Base-by-base conservation (phyloP, 2,329 filamentous ascomycete species). In the Ophiostoma tasmaniense region DNA sequence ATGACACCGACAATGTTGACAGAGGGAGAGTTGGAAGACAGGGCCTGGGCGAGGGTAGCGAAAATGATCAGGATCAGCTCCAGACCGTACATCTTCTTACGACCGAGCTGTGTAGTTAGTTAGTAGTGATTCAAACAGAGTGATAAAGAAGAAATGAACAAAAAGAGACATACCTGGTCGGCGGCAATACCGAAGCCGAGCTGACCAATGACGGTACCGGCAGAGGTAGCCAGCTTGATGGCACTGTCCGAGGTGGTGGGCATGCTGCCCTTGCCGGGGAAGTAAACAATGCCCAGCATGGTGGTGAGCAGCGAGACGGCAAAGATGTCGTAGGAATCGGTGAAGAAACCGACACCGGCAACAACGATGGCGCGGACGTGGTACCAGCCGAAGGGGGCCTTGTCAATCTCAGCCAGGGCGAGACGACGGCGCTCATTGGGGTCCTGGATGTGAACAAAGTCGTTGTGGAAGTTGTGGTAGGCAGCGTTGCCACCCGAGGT, bases 261-360 rank as follows among this genome's bases (percentile, higher is more conserved):
- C 75, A 93, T 89, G 42, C 80, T 80, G 22, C 87, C 87, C 17
- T 74, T 76, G 68, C 78, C 77, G 64, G 84, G 84, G 76, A 85
- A 93, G 81, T 90, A 94, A 73, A 93, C 90, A 66, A 93, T 87
- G 59, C 91, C 91, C 66, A 93, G 77, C 89, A 93, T 92, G 72
- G 85, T 84, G 35, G 89, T 91, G 72, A 90, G 81, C 75, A 92
- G 81, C 72, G 88, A 89, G 73, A 90, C 89, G 75, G 89, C 88
- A 78, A 95, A 95, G 80, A 93, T 91, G 76, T 90, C 89, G 79
- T 93, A 94, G 52, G 72, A 73, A 76, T 94, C 92, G 20, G 91
- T 94, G 79, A 95, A 95, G 86, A 96, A 95, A 74, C 91, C 92
- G 71, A 94, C 89, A 74, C 92, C 91, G 37, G 91, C 91, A 30